A percentile compares a stretch with the other conserved stretches of the same genome.
These are phyloP conservation scores for Terana coerulea DNA, from an alignment of 768 basidiomycete genomes.

Conservation along the genomic window DNA sequence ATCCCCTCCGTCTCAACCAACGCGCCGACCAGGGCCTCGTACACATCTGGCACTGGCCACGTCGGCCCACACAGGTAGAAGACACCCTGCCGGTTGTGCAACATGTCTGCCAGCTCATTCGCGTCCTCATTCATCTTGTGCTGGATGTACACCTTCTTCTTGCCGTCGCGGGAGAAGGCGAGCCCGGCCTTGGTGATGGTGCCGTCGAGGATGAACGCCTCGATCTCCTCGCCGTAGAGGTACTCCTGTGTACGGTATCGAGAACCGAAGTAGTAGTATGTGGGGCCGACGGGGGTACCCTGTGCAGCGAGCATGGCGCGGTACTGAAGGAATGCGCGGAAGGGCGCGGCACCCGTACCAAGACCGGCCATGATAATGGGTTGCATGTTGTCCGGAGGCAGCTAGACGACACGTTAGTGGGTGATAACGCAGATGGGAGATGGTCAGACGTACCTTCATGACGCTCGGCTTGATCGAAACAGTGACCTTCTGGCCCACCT, in stretches of 20 bases:
- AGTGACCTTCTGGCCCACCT: constrained; percentile 87
- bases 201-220: constrained; percentile 84
- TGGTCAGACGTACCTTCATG: constrained; percentile 78
- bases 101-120: constrained; percentile 65
- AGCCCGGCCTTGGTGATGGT: constrained; percentile 88
- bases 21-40: constrained; percentile 84
- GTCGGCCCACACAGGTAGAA: constrained; percentile 99
- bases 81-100: constrained; percentile 69
- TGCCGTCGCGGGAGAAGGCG: constrained; percentile 93
- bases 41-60: constrained; percentile 99
- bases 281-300: constrained; percentile 78
- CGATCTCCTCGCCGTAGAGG: constrained; percentile 94
- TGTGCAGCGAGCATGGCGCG: constrained; percentile 78
- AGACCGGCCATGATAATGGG: constrained; percentile 99
- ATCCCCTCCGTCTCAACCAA: constrained; percentile 68
- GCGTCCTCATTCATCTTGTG: constrained; percentile 97
- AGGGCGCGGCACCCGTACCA: constrained; percentile 97
- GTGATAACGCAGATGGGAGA: too few species aligned
- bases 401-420: constrained; percentile 36
- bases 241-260: constrained; percentile 95
- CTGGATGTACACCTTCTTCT: constrained; percentile 96
- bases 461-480: constrained; percentile 99
- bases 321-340: constrained; percentile 98
- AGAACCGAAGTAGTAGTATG: constrained; percentile 98
- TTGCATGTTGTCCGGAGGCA: constrained; percentile 79